Conservation (phyloP, 1,284 basidiomycete species). For the Cutaneotrichosporon sp. region DNA sequence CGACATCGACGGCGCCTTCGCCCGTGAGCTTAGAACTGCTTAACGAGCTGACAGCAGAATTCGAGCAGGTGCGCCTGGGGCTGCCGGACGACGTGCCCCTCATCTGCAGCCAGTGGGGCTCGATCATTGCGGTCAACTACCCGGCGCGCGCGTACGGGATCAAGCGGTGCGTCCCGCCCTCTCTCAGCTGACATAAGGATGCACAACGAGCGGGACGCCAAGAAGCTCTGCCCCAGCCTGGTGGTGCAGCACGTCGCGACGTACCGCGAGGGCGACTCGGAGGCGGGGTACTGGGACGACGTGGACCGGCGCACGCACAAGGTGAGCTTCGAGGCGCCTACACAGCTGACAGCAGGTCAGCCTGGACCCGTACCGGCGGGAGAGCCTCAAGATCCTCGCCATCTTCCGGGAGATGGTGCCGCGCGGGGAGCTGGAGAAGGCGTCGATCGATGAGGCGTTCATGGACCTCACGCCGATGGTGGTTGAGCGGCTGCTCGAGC, state of each 20-base stretch:
- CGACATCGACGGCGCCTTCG: constrained; percentile 92
- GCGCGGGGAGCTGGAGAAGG: constrained; percentile 70
- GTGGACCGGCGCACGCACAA: constrained; percentile 89
- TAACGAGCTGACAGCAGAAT: constrained; percentile 57
- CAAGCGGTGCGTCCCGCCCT: constrained; percentile 58
- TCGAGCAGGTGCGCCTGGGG: constrained; percentile 80
- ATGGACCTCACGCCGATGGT: constrained; percentile 82
- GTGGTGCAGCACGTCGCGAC: constrained; percentile 91
- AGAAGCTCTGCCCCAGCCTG: constrained; percentile 81
- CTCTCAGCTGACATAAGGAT: constrained; percentile 21
- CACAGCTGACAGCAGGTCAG: constrained; percentile 69
- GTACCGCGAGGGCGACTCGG: constrained; percentile 75
- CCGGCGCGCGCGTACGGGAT: constrained; percentile 89
- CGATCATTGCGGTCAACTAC: constrained; percentile 90
- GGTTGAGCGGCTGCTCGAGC: constrained; percentile 67
- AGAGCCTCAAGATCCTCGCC: constrained; percentile 84
- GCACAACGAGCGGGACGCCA: constrained; percentile 66
- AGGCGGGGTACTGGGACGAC: constrained; percentile 86
- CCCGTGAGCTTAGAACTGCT: constrained; percentile 48
- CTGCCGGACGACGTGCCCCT: constrained; percentile 72
- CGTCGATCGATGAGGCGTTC: constrained; percentile 72
- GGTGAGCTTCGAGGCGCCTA: constrained; percentile 56
- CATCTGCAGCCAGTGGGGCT: constrained; percentile 91
- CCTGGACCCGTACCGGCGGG: constrained; percentile 88
- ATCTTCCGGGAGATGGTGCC: constrained; percentile 80